phyloP scores from a whole-genome alignment of 148 eudicot genomes.

The Fagopyrum tataricum region DNA sequence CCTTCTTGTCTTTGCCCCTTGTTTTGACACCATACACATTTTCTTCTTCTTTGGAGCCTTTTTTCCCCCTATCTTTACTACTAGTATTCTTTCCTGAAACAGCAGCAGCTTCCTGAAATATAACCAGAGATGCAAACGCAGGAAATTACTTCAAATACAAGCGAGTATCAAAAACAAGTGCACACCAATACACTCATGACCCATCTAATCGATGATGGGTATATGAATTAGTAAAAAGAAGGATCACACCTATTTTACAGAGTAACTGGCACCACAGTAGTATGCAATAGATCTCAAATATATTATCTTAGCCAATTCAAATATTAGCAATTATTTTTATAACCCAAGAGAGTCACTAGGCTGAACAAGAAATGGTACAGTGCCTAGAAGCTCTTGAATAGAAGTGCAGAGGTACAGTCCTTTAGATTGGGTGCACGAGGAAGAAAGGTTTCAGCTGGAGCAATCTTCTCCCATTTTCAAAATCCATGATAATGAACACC shows the following conservation, averaged over 20 bases:
- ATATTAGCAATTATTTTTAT: too few species aligned
- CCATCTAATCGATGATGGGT: too few species aligned
- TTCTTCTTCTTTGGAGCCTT: constrained; percentile 55
- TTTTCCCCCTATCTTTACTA: constrained; percentile 58
- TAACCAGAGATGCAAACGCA: neutral
- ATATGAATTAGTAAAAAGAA: too few species aligned
- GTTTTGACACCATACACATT: constrained; percentile 21
- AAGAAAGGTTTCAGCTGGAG: constrained; percentile 93
- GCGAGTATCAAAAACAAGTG: neutral
- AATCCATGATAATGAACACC: constrained; percentile 94
- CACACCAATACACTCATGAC: too few species aligned
- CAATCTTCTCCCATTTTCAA: constrained; percentile 99
- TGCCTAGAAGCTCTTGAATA: constrained; percentile 14
- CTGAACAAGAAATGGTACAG: neutral
- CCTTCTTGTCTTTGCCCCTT: constrained; percentile 49
- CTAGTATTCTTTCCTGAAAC: constrained; percentile 52
- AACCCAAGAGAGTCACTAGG: neutral
- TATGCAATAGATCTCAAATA: neutral
- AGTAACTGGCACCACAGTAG: neutral
- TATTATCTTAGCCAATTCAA: neutral
- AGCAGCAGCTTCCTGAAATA: constrained; percentile 66
- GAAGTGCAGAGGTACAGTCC: constrained; percentile 89
- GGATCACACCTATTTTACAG: too few species aligned
- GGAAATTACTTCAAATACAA: neutral
- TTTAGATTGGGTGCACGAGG: constrained; percentile 99